Evolutionary conservation across 2,329 filamentous ascomycete genomes (phyloP).

Genomic region (Penicillium sp.): DNA sequence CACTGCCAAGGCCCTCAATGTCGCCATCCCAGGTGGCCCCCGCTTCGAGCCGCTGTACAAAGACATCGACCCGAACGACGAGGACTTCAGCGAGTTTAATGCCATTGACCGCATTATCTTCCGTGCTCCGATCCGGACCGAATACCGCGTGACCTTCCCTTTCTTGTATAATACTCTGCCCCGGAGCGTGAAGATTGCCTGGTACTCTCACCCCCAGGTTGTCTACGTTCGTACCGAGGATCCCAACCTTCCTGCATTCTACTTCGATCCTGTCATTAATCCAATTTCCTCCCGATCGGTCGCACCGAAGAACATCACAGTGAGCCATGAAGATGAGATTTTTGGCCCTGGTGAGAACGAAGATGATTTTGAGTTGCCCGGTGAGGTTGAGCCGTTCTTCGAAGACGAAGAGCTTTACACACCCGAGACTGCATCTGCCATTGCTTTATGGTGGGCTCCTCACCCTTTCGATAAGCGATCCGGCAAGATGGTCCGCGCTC

Average conservation of each 20-base stretch:
- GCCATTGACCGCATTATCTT: constrained; percentile 99
- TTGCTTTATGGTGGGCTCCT: constrained; percentile 95
- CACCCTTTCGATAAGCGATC: constrained; percentile 93
- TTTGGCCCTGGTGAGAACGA: constrained; percentile 78
- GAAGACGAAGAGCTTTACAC: constrained; percentile 84
- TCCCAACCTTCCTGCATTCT: constrained; percentile 85
- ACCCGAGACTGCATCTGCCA: constrained; percentile 81
- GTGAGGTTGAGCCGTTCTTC: constrained; percentile 77
- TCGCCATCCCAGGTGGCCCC: constrained; percentile 93
- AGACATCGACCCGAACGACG: constrained; percentile 96
- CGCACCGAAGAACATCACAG: constrained; percentile 84
- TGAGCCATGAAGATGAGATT: constrained; percentile 88
- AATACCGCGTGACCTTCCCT: constrained; percentile 90
- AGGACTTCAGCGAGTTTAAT: constrained; percentile 99
- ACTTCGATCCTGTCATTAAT: constrained; percentile 96
- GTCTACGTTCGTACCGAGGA: constrained; percentile 88
- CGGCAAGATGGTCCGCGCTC: constrained; percentile 90
- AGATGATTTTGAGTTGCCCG: constrained; percentile 80
- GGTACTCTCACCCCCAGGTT: constrained; percentile 89
- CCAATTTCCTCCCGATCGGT: constrained; percentile 94
- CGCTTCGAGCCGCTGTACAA: constrained; percentile 97
- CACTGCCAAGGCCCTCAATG: constrained; percentile 93
- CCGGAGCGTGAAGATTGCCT: constrained; percentile 83
- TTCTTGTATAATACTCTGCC: constrained; percentile 95
- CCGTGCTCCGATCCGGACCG: constrained; percentile 86